A percentile compares a stretch with the other conserved stretches of the same genome.
Conservation (phyloP, 1,284 basidiomycete species). For the Taiwanofungus camphoratus region DNA sequence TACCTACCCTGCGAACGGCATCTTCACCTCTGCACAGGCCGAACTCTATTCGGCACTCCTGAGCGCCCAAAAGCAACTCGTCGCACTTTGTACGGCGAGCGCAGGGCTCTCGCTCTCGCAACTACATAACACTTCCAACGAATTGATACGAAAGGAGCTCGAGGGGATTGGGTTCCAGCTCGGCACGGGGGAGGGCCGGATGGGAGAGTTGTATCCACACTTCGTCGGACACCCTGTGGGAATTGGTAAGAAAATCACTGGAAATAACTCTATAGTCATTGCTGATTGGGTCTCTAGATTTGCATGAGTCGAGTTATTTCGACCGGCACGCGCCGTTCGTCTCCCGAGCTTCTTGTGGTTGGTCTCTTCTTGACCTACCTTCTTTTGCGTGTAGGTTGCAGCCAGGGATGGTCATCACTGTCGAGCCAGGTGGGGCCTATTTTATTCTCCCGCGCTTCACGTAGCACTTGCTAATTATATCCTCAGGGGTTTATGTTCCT, state of each 20-base stretch:
- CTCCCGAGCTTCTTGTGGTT: not conserved
- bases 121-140: constrained; percentile 75
- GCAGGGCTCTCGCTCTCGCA: constrained; percentile 61
- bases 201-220: constrained; percentile 85
- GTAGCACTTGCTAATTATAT: not conserved
- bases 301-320: constrained; percentile 68
- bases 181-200: constrained; percentile 37
- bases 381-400: constrained; percentile 42
- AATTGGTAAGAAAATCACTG: constrained; percentile 47
- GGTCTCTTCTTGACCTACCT: constrained; percentile 12
- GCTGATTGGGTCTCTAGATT: constrained; percentile 41
- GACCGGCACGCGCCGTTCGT: constrained; percentile 39
- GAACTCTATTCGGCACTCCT: constrained; percentile 87
- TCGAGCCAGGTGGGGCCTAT: constrained; percentile 59
- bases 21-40: constrained; percentile 75
- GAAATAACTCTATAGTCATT: constrained; percentile 8
- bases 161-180: constrained; percentile 80
- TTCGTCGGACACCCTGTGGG: constrained; percentile 84
- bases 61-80: constrained; percentile 67
- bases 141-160: constrained; percentile 69
- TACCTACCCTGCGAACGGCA: constrained; percentile 83
- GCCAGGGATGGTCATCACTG: constrained; percentile 84
- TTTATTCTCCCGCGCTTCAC: not conserved
- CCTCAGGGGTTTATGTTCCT: constrained; percentile 76
- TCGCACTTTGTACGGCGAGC: constrained; percentile 55